Evolutionary conservation across 2,329 filamentous ascomycete genomes (phyloP), one percentile per base, ranked within the genome.

Genomic region (Ascochyta viciae-villosae): DNA sequence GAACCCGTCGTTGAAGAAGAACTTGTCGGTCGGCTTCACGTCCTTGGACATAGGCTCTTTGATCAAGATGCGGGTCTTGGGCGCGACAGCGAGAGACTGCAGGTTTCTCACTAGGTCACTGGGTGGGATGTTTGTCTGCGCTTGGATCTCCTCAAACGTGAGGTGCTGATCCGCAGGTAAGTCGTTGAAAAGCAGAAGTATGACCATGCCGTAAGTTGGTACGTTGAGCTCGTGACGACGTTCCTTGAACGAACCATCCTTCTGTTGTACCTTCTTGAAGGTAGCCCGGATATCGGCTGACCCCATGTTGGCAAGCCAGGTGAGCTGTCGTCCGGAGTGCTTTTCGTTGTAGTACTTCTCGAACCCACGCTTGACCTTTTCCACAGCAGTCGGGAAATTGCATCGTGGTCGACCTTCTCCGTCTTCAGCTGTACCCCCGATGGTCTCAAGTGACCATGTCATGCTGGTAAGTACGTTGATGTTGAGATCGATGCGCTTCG

Each of bases 401-500:
- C 90, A 92, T 47, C 71, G 80, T 66, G 73, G 78, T 57, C 71
- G 74, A 27, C 67, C 64, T 22, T 74, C 83, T 65, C 76, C 84
- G 67, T 78, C 83, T 66, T 73, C 82, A 65, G 57, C 85, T 24
- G 75, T 78, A 7, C 89, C 74, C 41, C 74, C 87, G 87, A 97
- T 92, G 12, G 92, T 86, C 66, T 97, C 93, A 63, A 92, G 86
- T 2, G 95, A 95, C 95, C 95, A 99, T 72, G 92, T 94, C 75
- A 96, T 97, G 64, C 89, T 93, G 0, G 93, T 97, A 35, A 99
- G 83, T 27, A 99, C 89, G 62, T 87, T 91, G 76, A 97, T 89
- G 45, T 84, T 85, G 23, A 99, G 83, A 42, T 98, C 95, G 26
- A 94, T 86, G 27, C 83, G 86, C 70, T 84, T 87, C 3, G 82